Base-by-base conservation (phyloP, 257 asterid species). In the Cinchona pubescens region DNA sequence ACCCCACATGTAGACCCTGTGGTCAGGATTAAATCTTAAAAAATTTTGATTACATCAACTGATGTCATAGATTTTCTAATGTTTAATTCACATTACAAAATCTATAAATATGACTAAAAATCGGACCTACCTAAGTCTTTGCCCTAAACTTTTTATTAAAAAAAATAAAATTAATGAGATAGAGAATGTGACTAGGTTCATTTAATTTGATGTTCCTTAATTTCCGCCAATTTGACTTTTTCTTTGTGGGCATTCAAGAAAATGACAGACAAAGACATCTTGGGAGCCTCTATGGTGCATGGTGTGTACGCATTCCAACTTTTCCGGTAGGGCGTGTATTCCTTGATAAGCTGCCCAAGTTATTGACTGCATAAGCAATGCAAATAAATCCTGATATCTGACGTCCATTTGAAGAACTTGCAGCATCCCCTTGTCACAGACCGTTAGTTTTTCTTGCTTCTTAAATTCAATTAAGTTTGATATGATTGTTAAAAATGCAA, bases 281-380 rank as follows among this genome's bases (percentile, higher is more conserved):
- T 8, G 42, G 69, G 42, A 59, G 25, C 1, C 42, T 42, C 23
- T 1, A 29, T 21, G 6, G 5, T 43, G 5, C 27, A 16, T 27
- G 40, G 73, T 2, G 59, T 32, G 61, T 61, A 29, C 38, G 40
- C 11, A 27, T 61, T 60, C 40, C 67, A 29, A 29, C 38, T 14
- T 30, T 14, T 16, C 23, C 29, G 37, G 64, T 0, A 13, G 58
- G 62, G 14, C 14, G 29, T 56, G 30, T 23, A 56, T 21, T n/a
- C n/a, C n/a, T n/a, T 34, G 79, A 75, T 75, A 75, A 75, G 74
- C 67, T 53, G 18, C 59, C 58, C 1, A 42, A 66, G 29, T 75
- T 75, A 51, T 75, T 75, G 74, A 38, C 74, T 5, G 2, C 19
- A 66, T 12, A 37, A 19, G 32, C 48, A 8, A 40, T 2, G 3